These are phyloP conservation scores for Dendrobium nobile DNA, from an alignment of 106 monocot species.

Conservation along the genomic window DNA sequence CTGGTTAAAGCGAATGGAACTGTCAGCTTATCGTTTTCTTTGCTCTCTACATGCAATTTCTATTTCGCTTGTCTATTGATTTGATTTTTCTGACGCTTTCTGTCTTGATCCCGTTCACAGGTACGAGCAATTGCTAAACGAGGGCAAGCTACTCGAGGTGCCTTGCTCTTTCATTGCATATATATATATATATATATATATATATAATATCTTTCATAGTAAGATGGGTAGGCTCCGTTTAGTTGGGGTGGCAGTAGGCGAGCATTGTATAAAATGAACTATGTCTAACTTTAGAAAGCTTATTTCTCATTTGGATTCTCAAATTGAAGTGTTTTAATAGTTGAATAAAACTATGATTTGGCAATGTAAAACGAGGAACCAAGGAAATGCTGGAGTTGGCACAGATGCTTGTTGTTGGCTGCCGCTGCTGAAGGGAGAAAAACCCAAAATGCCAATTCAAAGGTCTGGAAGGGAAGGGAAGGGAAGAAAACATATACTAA, in stretches of 20 bases:
- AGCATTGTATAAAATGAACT: not conserved
- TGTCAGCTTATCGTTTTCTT: constrained; percentile 4
- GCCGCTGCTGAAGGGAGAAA: not conserved
- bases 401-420: not conserved
- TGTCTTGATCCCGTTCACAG: constrained; percentile 24
- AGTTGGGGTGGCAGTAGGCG: not conserved
- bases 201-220: not conserved
- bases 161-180: not conserved
- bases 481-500: not conserved
- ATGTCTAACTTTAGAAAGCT: not conserved
- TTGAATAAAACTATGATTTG: not conserved
- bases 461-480: not conserved
- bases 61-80: not conserved
- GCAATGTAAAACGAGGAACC: not conserved
- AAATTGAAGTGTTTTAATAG: not conserved
- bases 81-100: not conserved
- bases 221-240: not conserved
- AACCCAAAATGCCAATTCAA: not conserved
- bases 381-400: not conserved
- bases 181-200: too few species aligned
- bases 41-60: not conserved
- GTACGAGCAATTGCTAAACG: constrained; percentile 78
- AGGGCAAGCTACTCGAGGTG: constrained; percentile 93
- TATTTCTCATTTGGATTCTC: not conserved
- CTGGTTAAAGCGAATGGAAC: not conserved